These are phyloP conservation scores for Cinnamomum micranthum DNA, from an alignment of 164 flowering plant genomes.

Conservation along the genomic window DNA sequence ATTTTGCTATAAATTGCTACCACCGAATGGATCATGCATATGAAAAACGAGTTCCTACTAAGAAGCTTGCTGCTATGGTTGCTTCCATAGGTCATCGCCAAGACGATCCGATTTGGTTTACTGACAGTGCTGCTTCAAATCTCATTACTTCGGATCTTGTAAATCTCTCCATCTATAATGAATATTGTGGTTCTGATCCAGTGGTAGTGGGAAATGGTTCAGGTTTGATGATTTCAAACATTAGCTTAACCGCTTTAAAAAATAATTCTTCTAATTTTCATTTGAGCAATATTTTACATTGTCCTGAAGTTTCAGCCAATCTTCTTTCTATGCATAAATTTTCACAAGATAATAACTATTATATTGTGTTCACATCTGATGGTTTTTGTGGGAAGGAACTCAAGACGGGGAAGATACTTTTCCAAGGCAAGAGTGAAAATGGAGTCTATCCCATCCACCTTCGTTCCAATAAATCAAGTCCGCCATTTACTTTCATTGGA, in stretches of 20 bases:
- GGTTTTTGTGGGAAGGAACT: not conserved
- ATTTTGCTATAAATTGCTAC: no score
- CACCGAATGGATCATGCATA: not conserved
- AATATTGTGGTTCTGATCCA: not conserved
- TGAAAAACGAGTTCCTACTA: not conserved
- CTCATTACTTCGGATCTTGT: not conserved
- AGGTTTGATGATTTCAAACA: not conserved
- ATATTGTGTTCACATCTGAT: not conserved
- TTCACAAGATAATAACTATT: not conserved
- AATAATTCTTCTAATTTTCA: not conserved
- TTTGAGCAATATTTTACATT: not conserved
- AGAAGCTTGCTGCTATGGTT: not conserved
- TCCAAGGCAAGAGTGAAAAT: constrained; percentile 3
- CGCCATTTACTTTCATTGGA: not conserved
- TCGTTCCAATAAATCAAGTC: not conserved
- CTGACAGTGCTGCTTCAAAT: not conserved
- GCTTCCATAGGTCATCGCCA: not conserved
- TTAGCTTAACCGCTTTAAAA: not conserved
- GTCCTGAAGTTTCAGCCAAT: not conserved
- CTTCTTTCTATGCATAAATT: not conserved
- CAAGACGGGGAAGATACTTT: not conserved
- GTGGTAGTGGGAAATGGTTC: not conserved
- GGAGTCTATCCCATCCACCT: not conserved
- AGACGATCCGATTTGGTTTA: not conserved
- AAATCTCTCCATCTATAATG: not conserved